Percentiles rank a stretch among this genome's conserved stretches.
Conservation (phyloP, 2,329 filamentous ascomycete species). For the Trichoderma brevicompactum region DNA sequence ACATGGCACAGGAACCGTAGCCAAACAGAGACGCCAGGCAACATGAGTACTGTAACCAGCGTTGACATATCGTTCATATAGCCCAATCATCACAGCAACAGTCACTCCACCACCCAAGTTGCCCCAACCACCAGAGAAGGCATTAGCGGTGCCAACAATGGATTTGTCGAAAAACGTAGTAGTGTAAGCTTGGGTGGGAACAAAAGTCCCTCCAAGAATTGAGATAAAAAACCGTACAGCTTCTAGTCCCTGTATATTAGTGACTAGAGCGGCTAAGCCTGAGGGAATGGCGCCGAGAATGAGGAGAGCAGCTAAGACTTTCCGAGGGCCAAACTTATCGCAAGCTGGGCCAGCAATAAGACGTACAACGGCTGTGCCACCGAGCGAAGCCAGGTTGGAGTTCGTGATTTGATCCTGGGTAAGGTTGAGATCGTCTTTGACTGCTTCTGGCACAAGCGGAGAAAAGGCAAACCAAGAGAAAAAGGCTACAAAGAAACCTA, state of each 20-base stretch:
- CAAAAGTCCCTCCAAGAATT: constrained; percentile 77
- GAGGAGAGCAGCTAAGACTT: constrained; percentile 78
- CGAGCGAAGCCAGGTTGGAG: constrained; percentile 85
- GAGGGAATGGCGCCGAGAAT: constrained; percentile 79
- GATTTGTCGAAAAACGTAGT: constrained; percentile 95
- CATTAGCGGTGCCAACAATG: constrained; percentile 86
- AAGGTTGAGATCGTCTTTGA: constrained; percentile 77
- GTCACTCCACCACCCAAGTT: constrained; percentile 90
- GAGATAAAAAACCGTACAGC: constrained; percentile 79
- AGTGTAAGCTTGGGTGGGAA: constrained; percentile 90
- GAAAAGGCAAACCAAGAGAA: constrained; percentile 74
- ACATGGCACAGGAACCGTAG: constrained; percentile 83
- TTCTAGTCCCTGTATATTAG: constrained; percentile 66
- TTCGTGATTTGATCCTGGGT: constrained; percentile 75
- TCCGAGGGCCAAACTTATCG: constrained; percentile 79
- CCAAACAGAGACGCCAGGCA: constrained; percentile 67
- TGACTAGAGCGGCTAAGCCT: constrained; percentile 78
- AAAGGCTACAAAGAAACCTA: constrained; percentile 17
- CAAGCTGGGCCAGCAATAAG: constrained; percentile 81
- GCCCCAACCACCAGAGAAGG: constrained; percentile 80
- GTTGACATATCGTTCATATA: constrained; percentile 70
- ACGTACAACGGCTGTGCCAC: constrained; percentile 72
- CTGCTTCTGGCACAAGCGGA: constrained; percentile 76
- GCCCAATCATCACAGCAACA: constrained; percentile 91
- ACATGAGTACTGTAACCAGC: constrained; percentile 62